A percentile compares a stretch with the other conserved stretches of the same genome.
Conservation (phyloP, 768 basidiomycete genomes). For the Sarcodon sp. region DNA sequence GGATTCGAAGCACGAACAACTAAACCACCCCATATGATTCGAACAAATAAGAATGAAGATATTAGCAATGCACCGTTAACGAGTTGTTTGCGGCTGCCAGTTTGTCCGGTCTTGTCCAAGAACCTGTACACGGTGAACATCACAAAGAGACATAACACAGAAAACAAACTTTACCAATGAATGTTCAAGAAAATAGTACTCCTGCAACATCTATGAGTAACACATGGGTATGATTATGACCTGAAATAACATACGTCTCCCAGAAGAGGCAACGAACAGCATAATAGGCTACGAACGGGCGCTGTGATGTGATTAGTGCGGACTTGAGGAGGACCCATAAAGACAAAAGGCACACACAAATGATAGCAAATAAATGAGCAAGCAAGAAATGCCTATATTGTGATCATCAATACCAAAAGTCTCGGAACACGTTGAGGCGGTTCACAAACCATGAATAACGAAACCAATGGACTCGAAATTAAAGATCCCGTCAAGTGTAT, state of each 20-base stretch:
- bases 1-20: constrained; percentile 14
- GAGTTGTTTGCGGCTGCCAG: constrained; percentile 54
- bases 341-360: constrained; percentile 40
- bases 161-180: constrained; percentile 48
- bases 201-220: constrained; percentile 17
- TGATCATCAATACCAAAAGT: constrained; percentile 1
- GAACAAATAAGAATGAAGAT: constrained; percentile 51
- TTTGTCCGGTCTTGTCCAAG: constrained; percentile 64
- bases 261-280: constrained; percentile 68
- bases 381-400: constrained; percentile 43
- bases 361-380: constrained; percentile 50
- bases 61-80: constrained; percentile 63
- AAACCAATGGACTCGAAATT: constrained; percentile 66
- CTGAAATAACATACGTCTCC: constrained; percentile 44
- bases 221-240: not conserved
- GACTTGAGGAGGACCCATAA: not conserved
- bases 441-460: constrained; percentile 51
- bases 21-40: constrained; percentile 60
- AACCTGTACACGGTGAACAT: constrained; percentile 30
- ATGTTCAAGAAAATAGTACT: constrained; percentile 83
- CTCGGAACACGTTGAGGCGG: not conserved
- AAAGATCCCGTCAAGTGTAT: constrained; percentile 53
- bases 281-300: constrained; percentile 70
- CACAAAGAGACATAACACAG: not conserved
- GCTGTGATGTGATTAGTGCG: constrained; percentile 13